A percentile compares a stretch with the other conserved stretches of the same genome.
These are phyloP conservation scores for Truncatella angustata DNA, from an alignment of 2,329 filamentous ascomycete genomes.

Conservation along the genomic window DNA sequence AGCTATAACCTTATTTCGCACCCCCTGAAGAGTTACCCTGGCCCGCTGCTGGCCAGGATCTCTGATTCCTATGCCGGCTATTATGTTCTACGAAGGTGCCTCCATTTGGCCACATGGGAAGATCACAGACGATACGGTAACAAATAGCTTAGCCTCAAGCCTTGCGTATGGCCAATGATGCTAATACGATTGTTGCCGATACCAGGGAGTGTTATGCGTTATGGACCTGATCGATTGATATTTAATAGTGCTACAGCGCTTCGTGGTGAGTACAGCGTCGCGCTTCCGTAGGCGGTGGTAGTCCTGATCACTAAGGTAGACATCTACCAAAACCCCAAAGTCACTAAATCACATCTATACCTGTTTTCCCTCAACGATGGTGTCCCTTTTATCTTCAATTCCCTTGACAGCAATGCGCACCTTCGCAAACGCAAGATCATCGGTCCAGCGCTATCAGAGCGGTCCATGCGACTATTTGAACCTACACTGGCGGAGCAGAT, in stretches of 20 bases:
- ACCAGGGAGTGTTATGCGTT: slow-evolving; percentile 16
- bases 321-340: slow-evolving; percentile 18
- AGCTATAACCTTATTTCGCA: not conserved
- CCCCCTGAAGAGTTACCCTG: not conserved
- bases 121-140: not conserved
- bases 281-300: not conserved
- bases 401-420: slow-evolving; percentile 5
- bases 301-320: slow-evolving; percentile 8
- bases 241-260: slow-evolving; percentile 18
- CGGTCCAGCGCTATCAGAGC: not conserved
- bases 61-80: not conserved
- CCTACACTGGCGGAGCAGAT: not conserved
- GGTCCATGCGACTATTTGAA: slow-evolving; percentile 9
- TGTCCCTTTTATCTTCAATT: slow-evolving; percentile 8
- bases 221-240: slow-evolving; percentile 18
- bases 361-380: slow-evolving; percentile 11
- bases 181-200: too few relatives aligned
- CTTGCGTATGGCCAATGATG: not conserved
- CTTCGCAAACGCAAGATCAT: slow-evolving; percentile 5
- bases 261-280: not conserved
- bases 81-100: not conserved
- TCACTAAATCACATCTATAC: slow-evolving; percentile 18
- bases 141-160: not conserved
- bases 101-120: not conserved
- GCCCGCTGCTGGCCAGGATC: not conserved